Base-by-base conservation (phyloP, 2,329 filamentous ascomycete species). In the Fusarium buxicola region DNA sequence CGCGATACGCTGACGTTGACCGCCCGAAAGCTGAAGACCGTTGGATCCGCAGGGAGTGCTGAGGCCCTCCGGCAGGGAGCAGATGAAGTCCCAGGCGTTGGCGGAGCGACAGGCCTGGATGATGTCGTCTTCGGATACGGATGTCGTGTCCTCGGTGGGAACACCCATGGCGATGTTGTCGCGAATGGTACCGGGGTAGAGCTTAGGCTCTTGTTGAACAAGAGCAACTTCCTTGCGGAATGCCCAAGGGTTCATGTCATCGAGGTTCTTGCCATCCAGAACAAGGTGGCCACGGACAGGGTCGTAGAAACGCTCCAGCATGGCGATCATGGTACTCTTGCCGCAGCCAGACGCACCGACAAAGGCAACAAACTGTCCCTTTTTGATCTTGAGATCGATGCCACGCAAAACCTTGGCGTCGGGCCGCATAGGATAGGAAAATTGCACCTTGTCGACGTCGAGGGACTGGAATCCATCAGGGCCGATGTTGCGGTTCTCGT, bases 161-260 rank as follows among this genome's bases (percentile, higher is more conserved):
- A 52, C 15, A 4, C 54, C 41, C 2, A 32, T 21, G 2, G 34
- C 27, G 60, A 97, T 97, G 69, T 94, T 94, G 70, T 94, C 90
- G 3, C 89, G 89, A 62, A 94, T 89, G 0, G 89, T 89, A 15
- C 90, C 91, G 1, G 88, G 92, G 75, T 92, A 92, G 4, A 98
- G 83, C 1, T 81, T 80, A 0, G 83, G 82, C 45, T 86, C 82
- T 67, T 87, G 84, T 58, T 84, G 80, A 2, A 87, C 84, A 4
- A 86, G 76, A 2, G 83, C 77, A 7, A 86, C 78, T 25, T 80
- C 73, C 2, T 75, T 74, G 24, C 84, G 77, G 73, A 83, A 84
- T 62, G 79, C 78, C 15, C 78, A 77, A 1, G 82, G 69, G 52
- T 82, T 48, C 70, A 51, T 41, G 10, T 34, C 25, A 3, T 21